These are phyloP conservation scores for Chiua virens DNA, from an alignment of 768 basidiomycete genomes.

Conservation along the genomic window DNA sequence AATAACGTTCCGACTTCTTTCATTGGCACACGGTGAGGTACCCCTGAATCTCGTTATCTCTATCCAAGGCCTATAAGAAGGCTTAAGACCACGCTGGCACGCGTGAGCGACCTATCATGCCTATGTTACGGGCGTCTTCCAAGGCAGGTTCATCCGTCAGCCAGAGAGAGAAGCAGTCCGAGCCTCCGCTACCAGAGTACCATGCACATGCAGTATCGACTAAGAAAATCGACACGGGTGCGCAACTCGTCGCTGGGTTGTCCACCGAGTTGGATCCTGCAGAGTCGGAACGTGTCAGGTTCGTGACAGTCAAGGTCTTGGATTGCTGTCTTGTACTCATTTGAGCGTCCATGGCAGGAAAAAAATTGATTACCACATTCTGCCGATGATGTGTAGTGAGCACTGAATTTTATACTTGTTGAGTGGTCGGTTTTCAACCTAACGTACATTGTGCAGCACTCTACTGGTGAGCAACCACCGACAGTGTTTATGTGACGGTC, in stretches of 20 bases:
- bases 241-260: slow-evolving; percentile 51
- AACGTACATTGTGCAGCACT: slow-evolving; percentile 37
- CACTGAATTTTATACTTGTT: slow-evolving; percentile 14
- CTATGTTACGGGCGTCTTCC: slow-evolving; percentile 5
- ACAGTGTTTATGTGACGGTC: not conserved
- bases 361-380: slow-evolving; percentile 67
- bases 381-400: slow-evolving; percentile 74
- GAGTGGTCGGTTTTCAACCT: not conserved
- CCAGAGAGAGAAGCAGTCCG: slow-evolving; percentile 8
- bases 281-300: slow-evolving; percentile 56
- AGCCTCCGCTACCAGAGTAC: not conserved
- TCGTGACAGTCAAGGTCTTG: not conserved
- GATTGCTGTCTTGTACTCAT: not conserved
- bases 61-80: slow-evolving; percentile 6
- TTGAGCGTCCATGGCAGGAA: slow-evolving; percentile 28
- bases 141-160: slow-evolving; percentile 10
- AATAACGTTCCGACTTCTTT: not conserved
- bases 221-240: slow-evolving; percentile 61
- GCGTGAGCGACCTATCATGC: not conserved
- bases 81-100: too few relatives aligned
- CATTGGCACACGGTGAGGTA: slow-evolving; percentile 12
- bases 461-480: slow-evolving; percentile 51
- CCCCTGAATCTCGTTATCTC: not conserved
- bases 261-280: slow-evolving; percentile 46
- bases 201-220: slow-evolving; percentile 34